Base-by-base conservation (phyloP, 306 rosid species). In the Castanea sativa region DNA sequence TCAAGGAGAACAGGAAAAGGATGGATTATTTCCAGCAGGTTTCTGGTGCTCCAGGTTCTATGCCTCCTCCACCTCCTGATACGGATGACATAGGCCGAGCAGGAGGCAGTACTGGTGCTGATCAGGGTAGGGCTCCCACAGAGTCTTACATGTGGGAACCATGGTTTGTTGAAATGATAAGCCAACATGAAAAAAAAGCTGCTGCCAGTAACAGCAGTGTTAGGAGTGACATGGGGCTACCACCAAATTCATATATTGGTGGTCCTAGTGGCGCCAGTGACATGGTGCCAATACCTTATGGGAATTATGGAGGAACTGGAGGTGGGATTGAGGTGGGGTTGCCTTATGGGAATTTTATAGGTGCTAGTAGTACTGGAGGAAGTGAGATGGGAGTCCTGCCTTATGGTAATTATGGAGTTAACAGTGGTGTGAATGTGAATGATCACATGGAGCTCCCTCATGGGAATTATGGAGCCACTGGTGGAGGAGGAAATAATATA, bases 111-210 rank as follows among this genome's bases (percentile, higher is more conserved):
- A 10, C 32, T 1, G 25, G 6, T 21, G 52, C 51, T 0, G 23
- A 20, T 3, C 21, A 9, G 29, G 72, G 27, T 19, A 33, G 21
- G n/a, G 3, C 38, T 67, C 72, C 52, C 52, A 33, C 72, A 1
- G 29, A 67, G 52, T 4, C 15, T 33, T 67, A 6, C 72, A 67
- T 18, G 58, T 21, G 75, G 74, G 83, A 80, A 55, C 84, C 49
- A 15, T 81, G 84, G 80, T 74, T 81, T n/a, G 32, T 57, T 4
- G 80, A 81, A 25, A 77, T 75, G 76, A 69, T 74, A 76, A 57
- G 61, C 23, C 14, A 56, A 1, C 45, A 32, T 21, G 65, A 81
- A 0, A 63, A 19, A 10, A 63, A 25, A 5, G 38, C 11, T 7
- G 52, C 63, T 3, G 69, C 51, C 3, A 30, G 73, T 5, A 76